phyloP scores from a whole-genome alignment of 345 rosid genomes.

The Aquilaria sinensis region DNA sequence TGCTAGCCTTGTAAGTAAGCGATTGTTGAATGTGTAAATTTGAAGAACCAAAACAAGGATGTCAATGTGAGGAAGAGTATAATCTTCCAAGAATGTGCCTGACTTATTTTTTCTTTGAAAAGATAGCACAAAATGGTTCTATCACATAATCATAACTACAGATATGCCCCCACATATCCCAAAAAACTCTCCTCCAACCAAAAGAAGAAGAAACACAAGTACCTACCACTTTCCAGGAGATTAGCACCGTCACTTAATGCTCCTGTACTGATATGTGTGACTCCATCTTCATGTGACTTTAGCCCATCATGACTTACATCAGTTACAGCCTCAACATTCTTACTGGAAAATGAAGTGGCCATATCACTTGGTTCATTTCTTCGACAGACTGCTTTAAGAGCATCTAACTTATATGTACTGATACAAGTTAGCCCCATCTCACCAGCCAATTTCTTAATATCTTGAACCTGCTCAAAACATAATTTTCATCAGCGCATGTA shows the following conservation, averaged over 20 bases:
- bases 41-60: too few species aligned
- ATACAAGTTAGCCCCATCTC: conserved; percentile 88
- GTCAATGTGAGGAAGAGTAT: too few species aligned
- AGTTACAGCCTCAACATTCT: conserved; percentile 15
- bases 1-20: too few species aligned
- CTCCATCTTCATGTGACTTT: conserved; percentile 22
- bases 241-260: conserved; percentile 24
- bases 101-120: too few species aligned
- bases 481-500: conserved; percentile 8
- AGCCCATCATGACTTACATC: conserved; percentile 25
- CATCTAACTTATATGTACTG: conserved; percentile 74
- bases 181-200: not conserved
- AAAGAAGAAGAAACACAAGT: conserved; percentile 1
- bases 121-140: too few species aligned
- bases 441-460: conserved; percentile 71
- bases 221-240: conserved; percentile 34
- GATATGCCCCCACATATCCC: not conserved
- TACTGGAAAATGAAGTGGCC: conserved; percentile 16
- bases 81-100: too few species aligned
- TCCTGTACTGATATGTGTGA: conserved; percentile 20
- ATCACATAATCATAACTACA: too few species aligned
- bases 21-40: too few species aligned
- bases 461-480: conserved; percentile 43
- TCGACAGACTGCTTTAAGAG: conserved; percentile 75
- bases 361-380: conserved; percentile 29